Base-by-base conservation (phyloP, 2,329 filamentous ascomycete genomes). In the Neurospora sp. region DNA sequence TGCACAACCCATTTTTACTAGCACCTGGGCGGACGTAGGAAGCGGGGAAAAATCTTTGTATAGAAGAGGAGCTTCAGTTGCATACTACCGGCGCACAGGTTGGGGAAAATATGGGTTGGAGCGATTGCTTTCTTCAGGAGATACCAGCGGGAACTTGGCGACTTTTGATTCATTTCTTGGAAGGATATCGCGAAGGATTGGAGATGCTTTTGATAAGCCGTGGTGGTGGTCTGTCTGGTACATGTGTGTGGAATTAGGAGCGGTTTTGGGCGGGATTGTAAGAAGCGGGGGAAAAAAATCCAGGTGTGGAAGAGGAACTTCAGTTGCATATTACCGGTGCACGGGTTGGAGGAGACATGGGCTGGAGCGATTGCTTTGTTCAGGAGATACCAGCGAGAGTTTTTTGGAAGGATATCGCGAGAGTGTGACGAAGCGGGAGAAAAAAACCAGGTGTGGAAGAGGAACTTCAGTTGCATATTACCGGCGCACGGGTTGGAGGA, bases 201-300 rank as follows among this genome's bases (percentile, higher is more conserved):
- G 77, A 80, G 74, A 75, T 77, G 75, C 39, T 79, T 67, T 70
- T 78, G 52, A 76, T 78, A 76, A 74, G 72, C 67, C 71, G 76
- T 15, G 68, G 73, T 28, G 46, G 46, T 12, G 46, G 46, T 62
- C 46, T 23, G 6, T 17, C 23, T 23, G 52, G 23, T 52, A 8
- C 11, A 62, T 62, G 3, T 62, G 28, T 33, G 52, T 62, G 52
- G 52, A 15, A 23, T 12, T 28, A 52, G 19, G 43, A 28, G 11
- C 11, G 43, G 43, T 15, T 8, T 19, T 46, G 8, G 43, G 19
- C 2, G 43, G 5, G 6, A 36, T 8, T 6, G 19, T 12, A 19
- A 6, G 6, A 62, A 33, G 12, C 12, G 52, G 23, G 33, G 33
- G 33, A 8, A 17, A 33, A 57, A 28, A 62, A 33, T 8, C 6